Percentiles rank a stretch among this genome's conserved stretches.
These are phyloP conservation scores for Ogataea trehalophila DNA, from an alignment of 805 yeast genomes.

Conservation along the genomic window DNA sequence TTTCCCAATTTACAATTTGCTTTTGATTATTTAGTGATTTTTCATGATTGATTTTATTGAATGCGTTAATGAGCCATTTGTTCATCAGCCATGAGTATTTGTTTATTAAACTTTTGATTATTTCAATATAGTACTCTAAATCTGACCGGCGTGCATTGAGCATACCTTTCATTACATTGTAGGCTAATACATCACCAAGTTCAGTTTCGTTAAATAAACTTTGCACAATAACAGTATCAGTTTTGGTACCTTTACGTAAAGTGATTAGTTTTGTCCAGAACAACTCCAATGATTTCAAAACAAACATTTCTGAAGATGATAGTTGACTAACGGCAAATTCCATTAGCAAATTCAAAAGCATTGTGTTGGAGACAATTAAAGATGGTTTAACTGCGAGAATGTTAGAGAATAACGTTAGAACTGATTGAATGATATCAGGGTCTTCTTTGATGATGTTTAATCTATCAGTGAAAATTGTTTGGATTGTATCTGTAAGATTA, in stretches of 20 bases:
- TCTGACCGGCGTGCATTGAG: conserved; percentile 54
- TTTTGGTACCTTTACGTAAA: conserved; percentile 39
- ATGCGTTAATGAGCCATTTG: conserved; percentile 39
- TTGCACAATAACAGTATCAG: conserved; percentile 32
- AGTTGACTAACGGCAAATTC: conserved; percentile 37
- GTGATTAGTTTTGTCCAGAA: conserved; percentile 52
- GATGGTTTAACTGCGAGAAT: conserved; percentile 47
- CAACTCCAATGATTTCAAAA: conserved; percentile 44
- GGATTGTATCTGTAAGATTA: conserved; percentile 33
- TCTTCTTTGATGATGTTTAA: conserved; percentile 39
- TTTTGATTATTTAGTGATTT: conserved; percentile 20
- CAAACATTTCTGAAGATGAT: conserved; percentile 47
- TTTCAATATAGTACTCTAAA: conserved; percentile 51
- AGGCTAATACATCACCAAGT: conserved; percentile 30
- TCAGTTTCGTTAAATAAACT: conserved; percentile 26
- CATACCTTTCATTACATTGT: conserved; percentile 37
- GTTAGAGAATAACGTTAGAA: conserved; percentile 47
- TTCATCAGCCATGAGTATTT: conserved; percentile 37
- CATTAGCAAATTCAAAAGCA: conserved; percentile 20
- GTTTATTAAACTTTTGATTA: conserved; percentile 37
- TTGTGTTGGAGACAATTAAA: conserved; percentile 33
- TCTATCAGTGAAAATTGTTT: conserved; percentile 34
- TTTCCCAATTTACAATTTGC: conserved; percentile 31
- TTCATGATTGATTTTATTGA: conserved; percentile 26
- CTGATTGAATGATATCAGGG: conserved; percentile 53